These are phyloP conservation scores for Venturia asperata DNA, from an alignment of 2,329 filamentous ascomycete species.

Conservation along the genomic window DNA sequence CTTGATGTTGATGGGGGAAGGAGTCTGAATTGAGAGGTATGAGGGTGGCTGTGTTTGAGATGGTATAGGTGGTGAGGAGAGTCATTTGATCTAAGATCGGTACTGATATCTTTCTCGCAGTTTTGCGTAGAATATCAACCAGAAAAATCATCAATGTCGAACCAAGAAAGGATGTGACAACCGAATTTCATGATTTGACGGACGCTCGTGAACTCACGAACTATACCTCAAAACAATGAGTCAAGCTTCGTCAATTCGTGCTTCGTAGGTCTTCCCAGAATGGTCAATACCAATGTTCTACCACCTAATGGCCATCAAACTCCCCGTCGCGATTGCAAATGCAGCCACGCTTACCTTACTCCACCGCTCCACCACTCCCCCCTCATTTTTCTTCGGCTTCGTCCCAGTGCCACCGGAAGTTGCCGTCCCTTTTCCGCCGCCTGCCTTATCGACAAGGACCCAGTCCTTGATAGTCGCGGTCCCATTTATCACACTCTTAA, in stretches of 20 bases:
- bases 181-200: no score
- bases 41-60: background rate
- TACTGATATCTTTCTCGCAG: no score
- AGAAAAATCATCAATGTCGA: no score
- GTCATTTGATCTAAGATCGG: no score
- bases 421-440: no score
- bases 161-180: no score
- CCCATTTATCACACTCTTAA: slow-evolving; percentile 37
- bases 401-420: background rate
- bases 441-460: slow-evolving; percentile 28
- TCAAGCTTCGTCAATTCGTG: background rate
- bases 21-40: background rate
- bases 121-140: no score
- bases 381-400: background rate
- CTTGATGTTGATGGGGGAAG: slow-evolving; percentile 28
- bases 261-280: background rate
- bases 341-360: background rate
- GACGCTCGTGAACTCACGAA: background rate
- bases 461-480: slow-evolving; percentile 42
- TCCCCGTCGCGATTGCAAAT: background rate
- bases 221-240: background rate
- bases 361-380: background rate
- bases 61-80: no score
- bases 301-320: background rate
- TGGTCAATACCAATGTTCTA: background rate